phyloP scores from a whole-genome alignment of 306 rosid genomes.

The Canavalia gladiata region DNA sequence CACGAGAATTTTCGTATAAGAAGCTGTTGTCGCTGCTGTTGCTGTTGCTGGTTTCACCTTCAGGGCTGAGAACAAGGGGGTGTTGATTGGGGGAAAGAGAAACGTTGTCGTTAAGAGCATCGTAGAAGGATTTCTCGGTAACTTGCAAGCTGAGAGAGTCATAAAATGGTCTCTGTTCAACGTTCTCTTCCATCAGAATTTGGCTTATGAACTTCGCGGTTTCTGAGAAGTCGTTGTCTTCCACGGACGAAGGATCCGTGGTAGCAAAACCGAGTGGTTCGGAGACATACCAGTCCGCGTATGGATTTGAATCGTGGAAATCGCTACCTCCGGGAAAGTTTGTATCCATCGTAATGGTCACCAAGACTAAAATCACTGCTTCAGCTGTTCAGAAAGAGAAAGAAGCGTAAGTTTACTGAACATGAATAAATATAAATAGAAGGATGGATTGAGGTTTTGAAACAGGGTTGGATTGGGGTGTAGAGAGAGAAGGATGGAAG shows the following conservation, averaged over 20 bases:
- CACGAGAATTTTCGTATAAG: conserved; percentile 48
- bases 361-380: too few relatives aligned
- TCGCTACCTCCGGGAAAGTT: neutral
- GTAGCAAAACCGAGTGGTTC: conserved; percentile 24
- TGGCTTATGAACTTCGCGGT: conserved; percentile 53
- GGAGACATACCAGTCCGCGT: neutral
- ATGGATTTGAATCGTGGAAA: too few relatives aligned
- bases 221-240: conserved; percentile 60
- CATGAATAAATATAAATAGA: too few relatives aligned
- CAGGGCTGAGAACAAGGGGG: conserved; percentile 46
- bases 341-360: neutral
- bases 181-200: conserved; percentile 80
- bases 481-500: too few relatives aligned
- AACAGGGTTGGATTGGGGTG: too few relatives aligned
- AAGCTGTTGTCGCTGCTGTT: conserved; percentile 31
- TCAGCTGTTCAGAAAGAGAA: too few relatives aligned
- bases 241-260: neutral
- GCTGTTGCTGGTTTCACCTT: conserved; percentile 32
- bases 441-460: too few relatives aligned
- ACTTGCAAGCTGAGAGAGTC: conserved; percentile 67
- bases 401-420: too few relatives aligned
- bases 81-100: conserved; percentile 59
- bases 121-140: conserved; percentile 68
- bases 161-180: conserved; percentile 61
- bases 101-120: conserved; percentile 55